Base-by-base conservation (phyloP, 768 basidiomycete species). In the Podaxis carcinomalis region DNA sequence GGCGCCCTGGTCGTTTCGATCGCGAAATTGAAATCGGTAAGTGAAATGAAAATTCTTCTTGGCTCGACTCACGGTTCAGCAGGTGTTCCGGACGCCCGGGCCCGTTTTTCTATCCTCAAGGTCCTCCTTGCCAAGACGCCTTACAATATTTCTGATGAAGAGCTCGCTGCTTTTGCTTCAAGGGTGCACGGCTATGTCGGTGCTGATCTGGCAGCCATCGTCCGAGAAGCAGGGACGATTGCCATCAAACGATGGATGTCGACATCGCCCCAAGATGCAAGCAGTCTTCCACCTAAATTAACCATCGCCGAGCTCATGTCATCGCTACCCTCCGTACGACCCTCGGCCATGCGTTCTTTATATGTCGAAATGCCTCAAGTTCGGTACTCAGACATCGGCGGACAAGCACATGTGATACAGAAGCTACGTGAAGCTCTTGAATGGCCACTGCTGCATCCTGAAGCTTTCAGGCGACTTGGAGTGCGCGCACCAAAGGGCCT, bases 101-200 rank as follows among this genome's bases (percentile, higher is more conserved):
- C 94, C 1, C 88, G 97, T 10, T 78, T 85, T 36, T 85, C 89
- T 0, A 99, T 98, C 64, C 82, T 99, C 40, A 78, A 85, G n/a
- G 93, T 98, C 50, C 75, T 98, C 14, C 81, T 98, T 0, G 69
- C 82, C 16, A 89, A 89, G 64, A 90, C 90, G 1, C 96, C 97
- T 0, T 86, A 98, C 68, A 72, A 77, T 3, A 80, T 98, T 62
- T 70, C 83, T 0, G 71, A 75, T 2, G 75, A 78, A 0, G 86
- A 91, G 9, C 82, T 99, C 1, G 75, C 79, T 25, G 65, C 79
- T 1, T 74, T 98, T 16, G 89, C 95, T 0, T 80, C 83, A 10
- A 84, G 84, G 35, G 94, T 95, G 10, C 94, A 99, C 64, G 97
- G 97, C 0, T 98, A 95, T 70, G 97, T 99, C 50, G 97, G 96